Evolutionary conservation across 1,284 basidiomycete genomes (phyloP).

Genomic region (Papiliotrema nemorosa): DNA sequence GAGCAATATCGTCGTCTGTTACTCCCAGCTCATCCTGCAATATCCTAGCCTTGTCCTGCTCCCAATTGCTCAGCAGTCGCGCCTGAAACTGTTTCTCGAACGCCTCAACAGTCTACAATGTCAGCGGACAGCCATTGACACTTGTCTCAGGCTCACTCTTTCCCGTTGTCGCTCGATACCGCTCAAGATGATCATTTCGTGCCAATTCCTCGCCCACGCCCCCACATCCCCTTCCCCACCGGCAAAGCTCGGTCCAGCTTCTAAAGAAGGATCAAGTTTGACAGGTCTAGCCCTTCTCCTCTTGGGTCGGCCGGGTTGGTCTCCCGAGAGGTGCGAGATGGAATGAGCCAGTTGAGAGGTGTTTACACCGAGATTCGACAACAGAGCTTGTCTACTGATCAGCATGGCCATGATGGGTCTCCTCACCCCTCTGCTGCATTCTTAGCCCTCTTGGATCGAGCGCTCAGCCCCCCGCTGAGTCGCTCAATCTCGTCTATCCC

Average conservation of each 20-base stretch:
- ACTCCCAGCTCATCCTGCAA: constrained; percentile 47
- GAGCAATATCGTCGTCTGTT: constrained; percentile 42
- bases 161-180: constrained; percentile 46
- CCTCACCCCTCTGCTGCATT: constrained; percentile 41
- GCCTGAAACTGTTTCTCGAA: constrained; percentile 46
- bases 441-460: constrained; percentile 31
- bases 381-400: constrained; percentile 26
- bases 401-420: neutral
- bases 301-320: constrained; percentile 10
- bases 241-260: constrained; percentile 30
- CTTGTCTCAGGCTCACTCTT: constrained; percentile 18
- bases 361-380: constrained; percentile 47
- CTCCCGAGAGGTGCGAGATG: constrained; percentile 32
- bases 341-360: constrained; percentile 41
- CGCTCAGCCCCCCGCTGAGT: constrained; percentile 37
- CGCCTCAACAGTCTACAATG: constrained; percentile 35
- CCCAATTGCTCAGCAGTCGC: constrained; percentile 42
- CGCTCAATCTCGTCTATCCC: constrained; percentile 47
- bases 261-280: constrained; percentile 14
- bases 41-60: constrained; percentile 39
- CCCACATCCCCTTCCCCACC: constrained; percentile 36
- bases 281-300: constrained; percentile 8
- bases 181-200: constrained; percentile 46
- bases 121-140: neutral
- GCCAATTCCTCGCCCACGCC: constrained; percentile 46